Evolutionary conservation across 2,329 filamentous ascomycete genomes (phyloP), one percentile per base, ranked within the genome.

Genomic region (Nakataea oryzae): DNA sequence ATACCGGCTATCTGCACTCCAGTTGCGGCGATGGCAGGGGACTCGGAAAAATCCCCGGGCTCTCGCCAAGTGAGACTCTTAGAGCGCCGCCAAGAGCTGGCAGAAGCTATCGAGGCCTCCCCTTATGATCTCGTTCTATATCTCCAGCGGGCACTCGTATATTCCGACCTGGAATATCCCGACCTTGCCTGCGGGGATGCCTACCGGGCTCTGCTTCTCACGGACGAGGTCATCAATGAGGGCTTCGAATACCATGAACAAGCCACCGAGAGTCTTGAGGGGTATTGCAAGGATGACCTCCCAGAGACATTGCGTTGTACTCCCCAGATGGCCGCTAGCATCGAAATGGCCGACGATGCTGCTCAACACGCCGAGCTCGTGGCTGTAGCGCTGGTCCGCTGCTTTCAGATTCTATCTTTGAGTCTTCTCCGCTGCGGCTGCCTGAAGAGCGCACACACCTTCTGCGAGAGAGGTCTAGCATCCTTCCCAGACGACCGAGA

Each of bases 161-260:
- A 97, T 73, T 82, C 86, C 21, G 78, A 85, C 57, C 80, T 97
- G 58, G 90, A 86, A 50, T 97, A 96, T 73, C 91, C 91, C 0
- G 95, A 99, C 73, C 83, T 99, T 54, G 92, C 92, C 6, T 87
- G 88, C 13, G 91, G 91, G 41, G 93, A 97, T 78, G 91, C 91
- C 6, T 97, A 97, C 72, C 88, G 89, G 62, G 92, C 93, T 1
- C 81, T 97, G n/a, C 83, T 96, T 4, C 78, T 99, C 58, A 83
- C 89, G 21, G 93, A 97, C 70, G 91, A 95, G 66, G 82, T 91
- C 47, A 75, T 81, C 65, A 87, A 95, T 62, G 89, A 93, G 65
- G 83, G 85, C 54, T 93, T 90, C 67, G 91, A 97, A 73, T 96
- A 92, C 69, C 88, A 95, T 70, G 86, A 91, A 21, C 77, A 83